Evolutionary conservation across 495 filamentous ascomycete species (phyloP).

Genomic region (Aspergillus heteromorphus): DNA sequence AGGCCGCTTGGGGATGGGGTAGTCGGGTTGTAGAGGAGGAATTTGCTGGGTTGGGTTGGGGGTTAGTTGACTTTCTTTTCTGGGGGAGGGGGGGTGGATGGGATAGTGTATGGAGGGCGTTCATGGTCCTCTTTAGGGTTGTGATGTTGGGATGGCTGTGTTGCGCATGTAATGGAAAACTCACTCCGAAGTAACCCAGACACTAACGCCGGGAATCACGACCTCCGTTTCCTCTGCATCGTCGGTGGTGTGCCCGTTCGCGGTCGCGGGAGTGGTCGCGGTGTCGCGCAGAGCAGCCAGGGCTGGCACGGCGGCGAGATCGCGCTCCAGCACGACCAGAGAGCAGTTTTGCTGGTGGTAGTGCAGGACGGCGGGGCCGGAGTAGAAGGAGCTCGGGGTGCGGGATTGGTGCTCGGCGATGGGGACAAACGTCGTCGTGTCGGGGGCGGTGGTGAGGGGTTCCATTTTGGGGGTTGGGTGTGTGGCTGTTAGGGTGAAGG

Average conservation of each 20-base stretch:
- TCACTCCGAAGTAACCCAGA: slow-evolving; percentile 78
- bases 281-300: slow-evolving; percentile 26
- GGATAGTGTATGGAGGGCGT: not conserved
- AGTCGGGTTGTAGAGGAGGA: slow-evolving; percentile 64
- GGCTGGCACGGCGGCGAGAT: slow-evolving; percentile 29
- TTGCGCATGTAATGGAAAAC: slow-evolving; percentile 15
- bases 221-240: slow-evolving; percentile 30
- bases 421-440: slow-evolving; percentile 56
- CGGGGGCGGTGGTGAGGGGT: slow-evolving; percentile 43
- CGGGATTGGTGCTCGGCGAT: slow-evolving; percentile 75
- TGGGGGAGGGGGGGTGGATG: not conserved
- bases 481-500: not conserved
- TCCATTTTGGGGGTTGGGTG: slow-evolving; percentile 34
- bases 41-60: slow-evolving; percentile 49
- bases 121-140: not conserved
- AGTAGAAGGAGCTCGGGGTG: slow-evolving; percentile 80
- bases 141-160: not conserved
- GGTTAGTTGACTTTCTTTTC: not conserved
- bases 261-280: slow-evolving; percentile 14
- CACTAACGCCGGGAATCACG: slow-evolving; percentile 51
- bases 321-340: slow-evolving; percentile 44
- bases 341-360: slow-evolving; percentile 61
- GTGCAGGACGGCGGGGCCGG: slow-evolving; percentile 73
- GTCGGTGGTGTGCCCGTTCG: slow-evolving; percentile 7
- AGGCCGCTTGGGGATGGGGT: slow-evolving; percentile 54